Conservation (phyloP, 1,284 basidiomycete genomes). For the Veloboletus limbatus region DNA sequence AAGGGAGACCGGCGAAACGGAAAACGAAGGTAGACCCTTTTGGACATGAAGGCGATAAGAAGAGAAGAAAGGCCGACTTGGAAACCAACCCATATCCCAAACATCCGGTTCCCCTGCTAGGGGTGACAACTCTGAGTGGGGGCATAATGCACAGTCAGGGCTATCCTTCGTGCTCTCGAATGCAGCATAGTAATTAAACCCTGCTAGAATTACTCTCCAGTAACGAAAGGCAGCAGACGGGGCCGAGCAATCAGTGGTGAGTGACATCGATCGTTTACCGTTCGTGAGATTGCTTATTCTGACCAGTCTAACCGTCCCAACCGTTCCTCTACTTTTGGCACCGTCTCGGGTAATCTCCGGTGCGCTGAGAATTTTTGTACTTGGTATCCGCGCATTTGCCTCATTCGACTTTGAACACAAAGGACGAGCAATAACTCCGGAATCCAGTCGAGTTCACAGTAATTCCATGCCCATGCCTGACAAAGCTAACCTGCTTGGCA, state of each 20-base stretch:
- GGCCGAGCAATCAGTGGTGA: not conserved
- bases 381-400: conserved; percentile 7
- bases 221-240: conserved; percentile 6
- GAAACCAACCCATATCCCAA: not conserved
- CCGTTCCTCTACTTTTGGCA: conserved; percentile 1
- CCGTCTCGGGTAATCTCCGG: conserved; percentile 15
- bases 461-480: conserved; percentile 8
- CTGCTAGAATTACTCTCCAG: conserved; percentile 5
- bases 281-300: conserved; percentile 7
- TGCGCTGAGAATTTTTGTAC: conserved; percentile 13
- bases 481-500: conserved; percentile 17
- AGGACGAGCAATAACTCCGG: conserved; percentile 5
- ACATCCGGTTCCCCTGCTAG: not conserved
- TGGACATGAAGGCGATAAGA: conserved; percentile 40
- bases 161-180: not conserved
- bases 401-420: conserved; percentile 14
- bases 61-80: conserved; percentile 19
- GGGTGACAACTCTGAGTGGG: not conserved
- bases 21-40: conserved; percentile 59
- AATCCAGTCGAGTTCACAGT: conserved; percentile 5
- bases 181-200: conserved; percentile 7
- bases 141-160: conserved; percentile 15
- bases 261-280: conserved; percentile 2
- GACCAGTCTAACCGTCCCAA: conserved; percentile 4
- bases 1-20: conserved; percentile 55